Evolutionary conservation across 345 rosid species (phyloP).

Genomic region (Eutrema japonicum): DNA sequence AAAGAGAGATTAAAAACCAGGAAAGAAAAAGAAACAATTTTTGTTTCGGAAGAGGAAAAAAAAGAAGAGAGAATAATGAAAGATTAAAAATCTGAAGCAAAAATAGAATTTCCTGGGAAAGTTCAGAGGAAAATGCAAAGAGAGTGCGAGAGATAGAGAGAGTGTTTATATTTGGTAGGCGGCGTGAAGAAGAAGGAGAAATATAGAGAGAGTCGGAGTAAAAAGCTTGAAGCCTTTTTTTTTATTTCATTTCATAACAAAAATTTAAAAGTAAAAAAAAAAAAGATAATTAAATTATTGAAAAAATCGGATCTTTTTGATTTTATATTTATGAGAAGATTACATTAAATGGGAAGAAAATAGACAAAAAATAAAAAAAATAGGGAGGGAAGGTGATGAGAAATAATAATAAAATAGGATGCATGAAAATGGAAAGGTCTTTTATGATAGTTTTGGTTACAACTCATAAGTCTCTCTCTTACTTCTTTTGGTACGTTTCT

Average conservation of each 20-base stretch:
- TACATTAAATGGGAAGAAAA: not conserved
- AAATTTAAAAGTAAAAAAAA: not conserved
- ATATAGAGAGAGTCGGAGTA: conserved; percentile 4
- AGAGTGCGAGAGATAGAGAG: conserved; percentile 55
- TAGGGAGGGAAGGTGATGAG: not conserved
- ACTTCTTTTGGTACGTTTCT: conserved; percentile 43
- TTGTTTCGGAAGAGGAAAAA: conserved; percentile 31
- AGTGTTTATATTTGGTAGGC: conserved; percentile 58
- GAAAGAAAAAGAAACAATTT: conserved; percentile 17
- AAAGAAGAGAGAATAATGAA: conserved; percentile 35
- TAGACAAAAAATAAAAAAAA: not conserved
- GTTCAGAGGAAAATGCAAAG: conserved; percentile 43
- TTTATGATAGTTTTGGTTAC: conserved; percentile 36
- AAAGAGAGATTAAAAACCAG: conserved; percentile 32
- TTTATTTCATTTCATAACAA: not conserved
- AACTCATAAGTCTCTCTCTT: conserved; percentile 39
- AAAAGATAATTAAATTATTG: not conserved
- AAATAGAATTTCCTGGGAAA: conserved; percentile 25
- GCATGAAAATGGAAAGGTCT: conserved; percentile 47
- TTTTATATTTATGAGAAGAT: not conserved
- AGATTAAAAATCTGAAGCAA: not conserved
- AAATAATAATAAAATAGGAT: conserved; percentile 12
- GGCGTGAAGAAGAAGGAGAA: conserved; percentile 72
- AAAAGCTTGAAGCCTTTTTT: not conserved
- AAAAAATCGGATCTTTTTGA: not conserved